These are phyloP conservation scores for Phytophthora uliginosa DNA, from an alignment of 352 stramenopile genomes.

Conservation along the genomic window DNA sequence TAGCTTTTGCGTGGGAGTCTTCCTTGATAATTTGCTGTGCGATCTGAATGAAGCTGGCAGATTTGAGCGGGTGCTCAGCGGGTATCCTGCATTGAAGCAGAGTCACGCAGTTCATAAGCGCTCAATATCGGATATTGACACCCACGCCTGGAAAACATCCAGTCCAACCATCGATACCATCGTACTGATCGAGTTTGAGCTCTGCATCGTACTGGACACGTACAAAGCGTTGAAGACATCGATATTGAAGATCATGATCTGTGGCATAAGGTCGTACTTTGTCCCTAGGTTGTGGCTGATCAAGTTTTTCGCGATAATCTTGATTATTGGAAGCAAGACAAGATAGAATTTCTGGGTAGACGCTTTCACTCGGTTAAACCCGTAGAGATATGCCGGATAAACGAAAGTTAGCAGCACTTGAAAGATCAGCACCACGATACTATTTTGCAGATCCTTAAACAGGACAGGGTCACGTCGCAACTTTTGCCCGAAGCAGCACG, in stretches of 20 bases:
- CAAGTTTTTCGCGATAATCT: conserved; percentile 48
- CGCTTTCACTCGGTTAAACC: conserved; percentile 25
- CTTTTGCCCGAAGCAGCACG: conserved; percentile 18
- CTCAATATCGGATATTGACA: conserved; percentile 25
- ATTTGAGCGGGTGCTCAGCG: not conserved
- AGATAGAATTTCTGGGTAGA: conserved; percentile 36
- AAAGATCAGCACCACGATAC: conserved; percentile 28
- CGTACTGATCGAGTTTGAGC: conserved; percentile 28
- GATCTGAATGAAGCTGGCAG: conserved; percentile 17
- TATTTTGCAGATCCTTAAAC: conserved; percentile 20
- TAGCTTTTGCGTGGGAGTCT: conserved; percentile 7
- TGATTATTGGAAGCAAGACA: conserved; percentile 41
- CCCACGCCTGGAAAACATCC: conserved; percentile 35
- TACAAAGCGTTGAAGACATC: conserved; percentile 58
- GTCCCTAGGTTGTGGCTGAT: conserved; percentile 12
- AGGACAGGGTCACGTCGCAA: conserved; percentile 21
- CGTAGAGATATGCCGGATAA: conserved; percentile 53
- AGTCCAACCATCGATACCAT: conserved; percentile 32
- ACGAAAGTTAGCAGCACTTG: conserved; percentile 48
- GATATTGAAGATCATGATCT: conserved; percentile 53
- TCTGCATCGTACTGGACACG: conserved; percentile 47
- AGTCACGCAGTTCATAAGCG: conserved; percentile 1
- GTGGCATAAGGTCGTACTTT: conserved; percentile 36
- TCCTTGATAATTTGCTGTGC: conserved; percentile 13
- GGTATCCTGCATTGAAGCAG: conserved; percentile 16